These are phyloP conservation scores for Russula earlei DNA, from an alignment of 768 basidiomycete genomes.

Conservation along the genomic window DNA sequence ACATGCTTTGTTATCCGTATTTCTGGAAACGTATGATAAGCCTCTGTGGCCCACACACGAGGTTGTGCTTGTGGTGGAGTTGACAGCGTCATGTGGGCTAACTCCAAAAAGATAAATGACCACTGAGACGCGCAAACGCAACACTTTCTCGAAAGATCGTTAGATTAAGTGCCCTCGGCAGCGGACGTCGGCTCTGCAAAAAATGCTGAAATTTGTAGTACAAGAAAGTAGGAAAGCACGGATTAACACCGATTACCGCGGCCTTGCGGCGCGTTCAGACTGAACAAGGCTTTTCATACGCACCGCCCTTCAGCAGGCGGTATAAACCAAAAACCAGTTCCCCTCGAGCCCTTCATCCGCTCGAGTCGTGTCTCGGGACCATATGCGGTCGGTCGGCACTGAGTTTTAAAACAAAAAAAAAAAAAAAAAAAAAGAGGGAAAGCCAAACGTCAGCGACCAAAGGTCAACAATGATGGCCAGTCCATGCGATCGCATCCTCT, in stretches of 20 bases:
- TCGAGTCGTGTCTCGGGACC: slow-evolving; percentile 14
- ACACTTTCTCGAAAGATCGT: slow-evolving; percentile 16
- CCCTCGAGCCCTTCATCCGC: slow-evolving; percentile 12
- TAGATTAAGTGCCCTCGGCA: slow-evolving; percentile 14
- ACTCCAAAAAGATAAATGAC: slow-evolving; percentile 20
- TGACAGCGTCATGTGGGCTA: slow-evolving; percentile 18
- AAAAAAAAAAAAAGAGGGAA: slow-evolving; percentile 8
- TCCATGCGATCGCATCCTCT: background rate
- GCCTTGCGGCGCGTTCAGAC: slow-evolving; percentile 15
- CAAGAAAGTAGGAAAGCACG: slow-evolving; percentile 1
- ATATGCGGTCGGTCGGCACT: slow-evolving; percentile 12
- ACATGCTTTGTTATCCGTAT: slow-evolving; percentile 11
- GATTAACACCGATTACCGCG: slow-evolving; percentile 13
- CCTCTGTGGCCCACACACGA: slow-evolving; percentile 3
- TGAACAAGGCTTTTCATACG: slow-evolving; percentile 8
- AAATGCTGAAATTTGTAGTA: slow-evolving; percentile 11
- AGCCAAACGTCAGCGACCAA: slow-evolving; percentile 12
- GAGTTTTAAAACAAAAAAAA: slow-evolving; percentile 6
- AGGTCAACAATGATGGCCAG: background rate
- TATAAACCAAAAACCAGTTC: slow-evolving; percentile 15
- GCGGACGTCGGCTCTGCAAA: slow-evolving; percentile 10
- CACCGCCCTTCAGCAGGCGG: slow-evolving; percentile 11
- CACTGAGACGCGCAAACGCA: slow-evolving; percentile 6
- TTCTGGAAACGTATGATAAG: slow-evolving; percentile 13
- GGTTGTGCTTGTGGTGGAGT: slow-evolving; percentile 9